Conservation (phyloP, 2,329 filamentous ascomycete genomes). For the Gliomastix tumulicola region DNA sequence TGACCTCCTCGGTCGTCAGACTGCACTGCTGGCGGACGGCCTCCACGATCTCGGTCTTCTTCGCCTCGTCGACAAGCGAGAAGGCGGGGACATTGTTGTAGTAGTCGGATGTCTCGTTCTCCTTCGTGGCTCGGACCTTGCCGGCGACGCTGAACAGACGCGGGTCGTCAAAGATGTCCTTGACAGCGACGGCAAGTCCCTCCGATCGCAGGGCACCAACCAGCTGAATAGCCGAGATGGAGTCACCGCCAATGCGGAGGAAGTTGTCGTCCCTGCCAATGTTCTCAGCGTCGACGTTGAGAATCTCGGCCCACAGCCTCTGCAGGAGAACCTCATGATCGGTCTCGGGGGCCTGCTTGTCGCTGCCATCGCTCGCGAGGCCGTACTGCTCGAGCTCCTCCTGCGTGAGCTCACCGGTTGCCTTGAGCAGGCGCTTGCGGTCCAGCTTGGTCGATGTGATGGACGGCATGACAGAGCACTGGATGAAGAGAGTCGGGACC, state of each 20-base stretch:
- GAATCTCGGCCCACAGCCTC: not conserved
- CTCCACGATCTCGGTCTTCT: not conserved
- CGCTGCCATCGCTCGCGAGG: not conserved
- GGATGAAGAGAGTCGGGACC: constrained; percentile 6
- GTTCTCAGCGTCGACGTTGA: not conserved
- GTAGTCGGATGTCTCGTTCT: not conserved
- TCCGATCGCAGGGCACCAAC: not conserved
- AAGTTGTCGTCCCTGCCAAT: constrained; percentile 14
- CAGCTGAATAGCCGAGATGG: constrained; percentile 18
- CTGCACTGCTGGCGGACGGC: not conserved
- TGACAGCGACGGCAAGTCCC: constrained; percentile 7
- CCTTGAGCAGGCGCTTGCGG: constrained; percentile 2
- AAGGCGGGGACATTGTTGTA: not conserved
- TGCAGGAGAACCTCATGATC: not conserved
- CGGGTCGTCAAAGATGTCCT: constrained; percentile 8
- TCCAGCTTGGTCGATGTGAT: constrained; percentile 7
- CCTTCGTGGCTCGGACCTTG: not conserved
- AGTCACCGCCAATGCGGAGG: constrained; percentile 33
- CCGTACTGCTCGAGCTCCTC: not conserved
- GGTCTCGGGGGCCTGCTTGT: not conserved
- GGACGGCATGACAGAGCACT: constrained; percentile 5
- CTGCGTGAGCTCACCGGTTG: not conserved
- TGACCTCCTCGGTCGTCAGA: not conserved
- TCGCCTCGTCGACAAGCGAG: not conserved
- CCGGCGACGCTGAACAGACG: constrained; percentile 1